These are phyloP conservation scores for Penicillium sp. DNA, from an alignment of 2,329 filamentous ascomycete genomes.

Conservation along the genomic window DNA sequence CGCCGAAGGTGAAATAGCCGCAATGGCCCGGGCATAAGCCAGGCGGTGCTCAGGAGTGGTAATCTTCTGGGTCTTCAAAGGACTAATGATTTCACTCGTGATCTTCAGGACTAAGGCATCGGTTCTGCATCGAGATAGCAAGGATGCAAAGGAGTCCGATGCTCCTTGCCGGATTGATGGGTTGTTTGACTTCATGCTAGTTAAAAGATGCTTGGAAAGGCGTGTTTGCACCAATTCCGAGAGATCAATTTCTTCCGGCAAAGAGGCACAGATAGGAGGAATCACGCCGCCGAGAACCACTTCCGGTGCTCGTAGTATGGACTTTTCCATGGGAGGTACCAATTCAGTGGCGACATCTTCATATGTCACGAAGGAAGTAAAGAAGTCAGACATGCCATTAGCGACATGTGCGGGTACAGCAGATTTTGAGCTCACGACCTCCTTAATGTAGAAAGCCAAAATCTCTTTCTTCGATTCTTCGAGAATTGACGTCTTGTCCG, in stretches of 20 bases:
- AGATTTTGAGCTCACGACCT: conserved; percentile 76
- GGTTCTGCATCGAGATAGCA: conserved; percentile 64
- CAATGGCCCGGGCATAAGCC: conserved; percentile 77
- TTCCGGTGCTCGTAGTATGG: conserved; percentile 83
- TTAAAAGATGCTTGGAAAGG: conserved; percentile 81
- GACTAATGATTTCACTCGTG: conserved; percentile 72
- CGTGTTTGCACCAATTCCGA: conserved; percentile 69
- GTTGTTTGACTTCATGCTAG: conserved; percentile 90
- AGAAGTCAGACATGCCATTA: conserved; percentile 76
- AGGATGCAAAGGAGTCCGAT: conserved; percentile 67
- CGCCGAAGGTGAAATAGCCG: conserved; percentile 59
- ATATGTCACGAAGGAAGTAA: conserved; percentile 66
- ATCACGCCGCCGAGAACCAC: conserved; percentile 79
- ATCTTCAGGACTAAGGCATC: conserved; percentile 62
- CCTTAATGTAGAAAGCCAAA: conserved; percentile 78
- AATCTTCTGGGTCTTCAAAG: conserved; percentile 80
- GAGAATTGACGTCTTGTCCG: conserved; percentile 61
- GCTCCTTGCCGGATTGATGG: conserved; percentile 71
- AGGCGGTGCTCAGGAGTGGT: conserved; percentile 80
- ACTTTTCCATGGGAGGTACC: conserved; percentile 81
- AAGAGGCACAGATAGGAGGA: conserved; percentile 66
- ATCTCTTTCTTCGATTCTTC: conserved; percentile 67
- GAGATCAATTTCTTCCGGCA: conserved; percentile 71
- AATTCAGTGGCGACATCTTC: conserved; percentile 75
- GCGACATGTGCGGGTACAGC: conserved; percentile 70